phyloP scores from a whole-genome alignment of 495 filamentous ascomycete species.

The Penicillium dipodomyicola region DNA sequence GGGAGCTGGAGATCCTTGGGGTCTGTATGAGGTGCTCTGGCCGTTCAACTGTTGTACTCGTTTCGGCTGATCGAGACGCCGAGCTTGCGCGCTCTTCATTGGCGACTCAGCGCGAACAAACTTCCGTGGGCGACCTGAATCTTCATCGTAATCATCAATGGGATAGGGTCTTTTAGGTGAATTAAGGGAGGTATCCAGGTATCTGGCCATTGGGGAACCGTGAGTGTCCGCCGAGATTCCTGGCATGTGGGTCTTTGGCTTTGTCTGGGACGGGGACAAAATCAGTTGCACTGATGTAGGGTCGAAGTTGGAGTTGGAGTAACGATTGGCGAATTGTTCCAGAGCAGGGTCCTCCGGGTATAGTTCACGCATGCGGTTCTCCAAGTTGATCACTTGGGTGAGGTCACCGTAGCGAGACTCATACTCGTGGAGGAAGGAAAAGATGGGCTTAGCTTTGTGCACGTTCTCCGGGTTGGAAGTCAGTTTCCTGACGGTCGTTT shows the following conservation, averaged over 20 bases:
- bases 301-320: slow-evolving; percentile 63
- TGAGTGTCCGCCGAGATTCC: slow-evolving; percentile 37
- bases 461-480: slow-evolving; percentile 67
- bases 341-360: slow-evolving; percentile 84
- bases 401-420: slow-evolving; percentile 94
- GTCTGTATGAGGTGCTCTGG: slow-evolving; percentile 38
- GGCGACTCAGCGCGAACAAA: slow-evolving; percentile 79
- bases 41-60: slow-evolving; percentile 44
- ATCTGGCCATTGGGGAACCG: slow-evolving; percentile 55
- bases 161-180: slow-evolving; percentile 76
- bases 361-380: slow-evolving; percentile 87
- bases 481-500: slow-evolving; percentile 80
- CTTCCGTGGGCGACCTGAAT: slow-evolving; percentile 71
- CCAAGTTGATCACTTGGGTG: slow-evolving; percentile 80
- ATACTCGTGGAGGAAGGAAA: slow-evolving; percentile 87
- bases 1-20: slow-evolving; percentile 46
- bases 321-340: slow-evolving; percentile 71
- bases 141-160: slow-evolving; percentile 68
- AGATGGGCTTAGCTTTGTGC: slow-evolving; percentile 77
- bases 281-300: slow-evolving; percentile 78
- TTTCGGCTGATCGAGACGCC: slow-evolving; percentile 76
- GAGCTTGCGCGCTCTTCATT: slow-evolving; percentile 77
- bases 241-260: slow-evolving; percentile 51
- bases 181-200: slow-evolving; percentile 48
- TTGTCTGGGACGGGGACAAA: slow-evolving; percentile 75